These are phyloP conservation scores for Saccharomyces hybrid DNA, from an alignment of 1,139 yeast genomes.

Conservation along the genomic window DNA sequence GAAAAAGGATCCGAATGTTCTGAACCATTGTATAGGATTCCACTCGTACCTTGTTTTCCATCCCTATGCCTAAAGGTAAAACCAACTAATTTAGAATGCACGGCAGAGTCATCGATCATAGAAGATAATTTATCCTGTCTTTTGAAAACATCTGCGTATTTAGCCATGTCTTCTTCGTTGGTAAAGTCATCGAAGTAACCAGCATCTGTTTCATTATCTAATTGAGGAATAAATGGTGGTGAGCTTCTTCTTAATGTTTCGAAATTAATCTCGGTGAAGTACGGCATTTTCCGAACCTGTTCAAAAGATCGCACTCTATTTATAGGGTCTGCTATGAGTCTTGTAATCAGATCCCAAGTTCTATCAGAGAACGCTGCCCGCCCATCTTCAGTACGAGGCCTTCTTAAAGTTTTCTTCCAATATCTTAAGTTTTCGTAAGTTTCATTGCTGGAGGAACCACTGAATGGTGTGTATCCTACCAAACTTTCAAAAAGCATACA, in stretches of 20 bases:
- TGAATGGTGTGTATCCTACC: constrained; percentile 94
- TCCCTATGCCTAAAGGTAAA: constrained; percentile 87
- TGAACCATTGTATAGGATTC: constrained; percentile 34
- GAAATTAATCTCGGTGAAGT: constrained; percentile 83
- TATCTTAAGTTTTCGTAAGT: constrained; percentile 90
- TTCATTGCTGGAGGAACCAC: constrained; percentile 90
- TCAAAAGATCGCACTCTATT: constrained; percentile 69
- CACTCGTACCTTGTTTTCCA: constrained; percentile 43
- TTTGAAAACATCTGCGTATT: constrained; percentile 92
- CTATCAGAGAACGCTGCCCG: constrained; percentile 90
- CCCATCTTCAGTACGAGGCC: constrained; percentile 92
- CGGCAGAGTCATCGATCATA: constrained; percentile 60
- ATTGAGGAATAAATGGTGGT: constrained; percentile 95
- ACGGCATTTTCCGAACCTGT: constrained; percentile 72
- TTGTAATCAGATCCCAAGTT: constrained; percentile 85
- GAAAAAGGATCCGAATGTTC: constrained; percentile 37
- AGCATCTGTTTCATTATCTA: constrained; percentile 95
- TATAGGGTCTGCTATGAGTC: constrained; percentile 72
- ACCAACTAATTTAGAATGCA: constrained; percentile 78
- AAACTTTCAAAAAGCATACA: constrained; percentile 90
- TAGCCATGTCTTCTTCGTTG: constrained; percentile 95
- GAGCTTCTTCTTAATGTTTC: constrained; percentile 54
- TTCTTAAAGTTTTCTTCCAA: constrained; percentile 80
- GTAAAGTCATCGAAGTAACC: constrained; percentile 98
- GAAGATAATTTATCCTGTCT: constrained; percentile 81